These are phyloP conservation scores for Pseudogymnoascus sp. DNA, from an alignment of 2,329 filamentous ascomycete species.

Conservation along the genomic window DNA sequence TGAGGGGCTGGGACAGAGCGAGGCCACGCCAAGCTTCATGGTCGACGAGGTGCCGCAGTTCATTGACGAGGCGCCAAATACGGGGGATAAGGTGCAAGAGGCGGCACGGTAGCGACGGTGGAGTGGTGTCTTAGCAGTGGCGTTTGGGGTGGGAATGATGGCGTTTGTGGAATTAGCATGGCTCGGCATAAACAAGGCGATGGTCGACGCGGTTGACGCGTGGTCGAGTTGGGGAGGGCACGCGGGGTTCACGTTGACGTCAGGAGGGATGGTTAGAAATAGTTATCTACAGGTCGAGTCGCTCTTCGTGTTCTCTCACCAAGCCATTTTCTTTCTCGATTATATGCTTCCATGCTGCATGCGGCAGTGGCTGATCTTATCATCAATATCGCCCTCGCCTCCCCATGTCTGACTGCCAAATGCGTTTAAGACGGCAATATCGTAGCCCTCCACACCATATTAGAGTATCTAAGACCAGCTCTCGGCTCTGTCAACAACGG, in stretches of 20 bases:
- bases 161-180: slow-evolving; percentile 4
- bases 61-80: slow-evolving; percentile 80
- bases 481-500: neutral
- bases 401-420: neutral
- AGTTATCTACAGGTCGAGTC: neutral
- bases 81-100: slow-evolving; percentile 71
- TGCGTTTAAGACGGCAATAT: neutral
- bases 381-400: neutral
- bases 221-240: neutral
- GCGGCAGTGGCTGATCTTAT: neutral
- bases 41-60: slow-evolving; percentile 85
- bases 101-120: slow-evolving; percentile 42
- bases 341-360: neutral
- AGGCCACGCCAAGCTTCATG: slow-evolving; percentile 71
- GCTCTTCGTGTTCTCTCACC: neutral
- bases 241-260: neutral
- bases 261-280: neutral
- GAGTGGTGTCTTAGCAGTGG: neutral
- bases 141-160: neutral
- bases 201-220: neutral
- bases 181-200: neutral
- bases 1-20: slow-evolving; percentile 53
- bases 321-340: slow-evolving; percentile 6
- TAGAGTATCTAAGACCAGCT: neutral
- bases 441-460: neutral